Conservation (phyloP, 768 basidiomycete species). For the Tephrocybe sp. region DNA sequence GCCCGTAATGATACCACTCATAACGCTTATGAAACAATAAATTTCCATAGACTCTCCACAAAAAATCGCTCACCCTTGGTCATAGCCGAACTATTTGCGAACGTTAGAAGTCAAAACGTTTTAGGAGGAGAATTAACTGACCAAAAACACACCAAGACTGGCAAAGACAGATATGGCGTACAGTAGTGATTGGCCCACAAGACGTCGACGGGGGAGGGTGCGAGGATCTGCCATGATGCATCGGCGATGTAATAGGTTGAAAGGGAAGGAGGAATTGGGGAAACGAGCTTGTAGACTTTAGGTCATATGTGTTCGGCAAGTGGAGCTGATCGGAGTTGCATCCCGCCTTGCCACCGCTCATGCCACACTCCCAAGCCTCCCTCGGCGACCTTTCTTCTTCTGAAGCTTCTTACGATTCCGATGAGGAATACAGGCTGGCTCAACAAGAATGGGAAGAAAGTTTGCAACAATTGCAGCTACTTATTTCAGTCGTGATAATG, state of each 20-base stretch:
- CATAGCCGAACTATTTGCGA: conserved; percentile 68
- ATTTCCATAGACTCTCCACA: conserved; percentile 14
- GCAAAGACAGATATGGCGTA: conserved; percentile 80
- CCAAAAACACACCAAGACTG: conserved; percentile 83
- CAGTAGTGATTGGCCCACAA: conserved; percentile 76
- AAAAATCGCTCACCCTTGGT: conserved; percentile 64
- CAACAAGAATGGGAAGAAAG: conserved; percentile 96
- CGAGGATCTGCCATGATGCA: conserved; percentile 52
- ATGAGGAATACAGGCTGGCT: conserved; percentile 72
- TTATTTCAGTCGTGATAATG: conserved; percentile 75
- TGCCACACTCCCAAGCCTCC: conserved; percentile 63
- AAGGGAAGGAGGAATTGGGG: conserved; percentile 1
- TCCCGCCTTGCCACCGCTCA: conserved; percentile 20
- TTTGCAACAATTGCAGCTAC: conserved; percentile 76
- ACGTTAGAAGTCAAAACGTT: conserved; percentile 5
- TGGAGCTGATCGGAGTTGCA: conserved; percentile 8
- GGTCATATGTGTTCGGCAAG: conserved; percentile 11
- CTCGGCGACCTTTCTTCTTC: conserved; percentile 59
- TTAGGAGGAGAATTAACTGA: conserved; percentile 33
- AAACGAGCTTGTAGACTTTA: neutral
- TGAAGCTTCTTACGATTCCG: conserved; percentile 52
- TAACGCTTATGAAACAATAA: conserved; percentile 50
- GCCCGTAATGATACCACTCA: conserved; percentile 90
- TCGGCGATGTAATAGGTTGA: conserved; percentile 25
- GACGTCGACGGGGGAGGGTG: conserved; percentile 37